Percentiles rank a stretch among this genome's conserved stretches.
These are phyloP conservation scores for Antarctomyces pellizariae DNA, from an alignment of 495 filamentous ascomycete species.

Conservation along the genomic window DNA sequence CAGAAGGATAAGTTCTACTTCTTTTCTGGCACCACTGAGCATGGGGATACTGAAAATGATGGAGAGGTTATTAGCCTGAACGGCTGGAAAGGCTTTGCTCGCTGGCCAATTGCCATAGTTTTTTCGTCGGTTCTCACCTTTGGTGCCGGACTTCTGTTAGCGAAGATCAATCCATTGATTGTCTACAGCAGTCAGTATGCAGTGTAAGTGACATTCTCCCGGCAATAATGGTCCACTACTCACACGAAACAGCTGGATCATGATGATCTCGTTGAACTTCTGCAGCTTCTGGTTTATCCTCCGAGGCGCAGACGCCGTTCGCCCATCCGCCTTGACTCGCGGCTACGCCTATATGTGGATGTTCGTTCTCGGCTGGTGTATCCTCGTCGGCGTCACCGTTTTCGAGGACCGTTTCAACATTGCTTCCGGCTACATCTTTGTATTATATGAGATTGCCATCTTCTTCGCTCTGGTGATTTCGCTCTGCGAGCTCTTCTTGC, in stretches of 20 bases:
- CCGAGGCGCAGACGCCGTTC: constrained; percentile 51
- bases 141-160: constrained; percentile 51
- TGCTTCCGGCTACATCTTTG: constrained; percentile 58
- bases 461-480: constrained; percentile 53
- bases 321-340: constrained; percentile 72
- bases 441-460: constrained; percentile 52
- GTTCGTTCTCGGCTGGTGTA: constrained; percentile 45
- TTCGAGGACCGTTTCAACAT: constrained; percentile 46
- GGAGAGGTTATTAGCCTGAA: constrained; percentile 38
- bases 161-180: constrained; percentile 68
- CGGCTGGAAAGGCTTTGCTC: constrained; percentile 61
- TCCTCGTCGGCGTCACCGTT: constrained; percentile 51
- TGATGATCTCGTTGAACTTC: constrained; percentile 67
- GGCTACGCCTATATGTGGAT: constrained; percentile 68
- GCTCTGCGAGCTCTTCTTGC: constrained; percentile 54
- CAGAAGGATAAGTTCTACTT: constrained; percentile 61
- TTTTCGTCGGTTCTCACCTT: constrained; percentile 44
- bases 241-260: constrained; percentile 32
- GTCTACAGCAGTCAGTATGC: constrained; percentile 68
- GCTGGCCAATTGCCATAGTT: constrained; percentile 55
- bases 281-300: constrained; percentile 67
- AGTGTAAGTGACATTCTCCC: no score
- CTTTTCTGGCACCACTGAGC: constrained; percentile 35
- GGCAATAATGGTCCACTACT: no score
- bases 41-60: constrained; percentile 29